Base-by-base conservation (phyloP, 1,284 basidiomycete genomes). In the Melampsora americana region DNA sequence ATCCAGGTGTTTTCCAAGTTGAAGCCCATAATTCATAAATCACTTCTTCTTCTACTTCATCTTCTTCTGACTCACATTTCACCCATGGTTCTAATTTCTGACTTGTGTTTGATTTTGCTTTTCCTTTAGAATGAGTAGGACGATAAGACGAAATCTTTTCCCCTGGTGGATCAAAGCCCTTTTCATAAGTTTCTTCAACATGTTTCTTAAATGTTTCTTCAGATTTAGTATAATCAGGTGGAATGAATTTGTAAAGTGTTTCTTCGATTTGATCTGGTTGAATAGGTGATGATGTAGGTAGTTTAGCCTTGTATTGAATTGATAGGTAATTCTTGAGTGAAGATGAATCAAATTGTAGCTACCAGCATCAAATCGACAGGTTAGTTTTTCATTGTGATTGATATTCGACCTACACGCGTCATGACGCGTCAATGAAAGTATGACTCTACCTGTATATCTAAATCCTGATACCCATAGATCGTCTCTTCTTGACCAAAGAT, bases 401-500 rank as follows among this genome's bases (percentile, higher is more conserved):
- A 26, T n/a, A 26, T 26, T 30, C 20, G 53, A 64, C 26, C 26
- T 42, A 35, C 35, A 56, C 28, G 53, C 23, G 18, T 35, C 26
- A 66, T 23, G 65, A 42, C n/a, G 39, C 26, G 23, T 67, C 26
- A 28, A 42, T 26, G 18, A 16, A 39, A 42, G 11, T 35, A 69
- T 42, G 14, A 26, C 56, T 84, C 89, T 79, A 95, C 93, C 82
- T 95, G 88, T 79, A 96, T 90, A 44, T 87, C 83, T 72, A 97
- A 85, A 80, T 89, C 89, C 78, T 88, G 87, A 84, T 97, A 99
- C 2, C 95, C 95, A 83, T 95, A 99, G 79, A 99, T 90, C 83
- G 90, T 95, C 85, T 99, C 94, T 74, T 95, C 91, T 80, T 97
- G 92, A 69, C 95, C 95, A 82, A 90, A 98, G 83, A 97, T 93